These are phyloP conservation scores for Parachaetomium inaequale DNA, from an alignment of 495 filamentous ascomycete genomes.

Conservation along the genomic window DNA sequence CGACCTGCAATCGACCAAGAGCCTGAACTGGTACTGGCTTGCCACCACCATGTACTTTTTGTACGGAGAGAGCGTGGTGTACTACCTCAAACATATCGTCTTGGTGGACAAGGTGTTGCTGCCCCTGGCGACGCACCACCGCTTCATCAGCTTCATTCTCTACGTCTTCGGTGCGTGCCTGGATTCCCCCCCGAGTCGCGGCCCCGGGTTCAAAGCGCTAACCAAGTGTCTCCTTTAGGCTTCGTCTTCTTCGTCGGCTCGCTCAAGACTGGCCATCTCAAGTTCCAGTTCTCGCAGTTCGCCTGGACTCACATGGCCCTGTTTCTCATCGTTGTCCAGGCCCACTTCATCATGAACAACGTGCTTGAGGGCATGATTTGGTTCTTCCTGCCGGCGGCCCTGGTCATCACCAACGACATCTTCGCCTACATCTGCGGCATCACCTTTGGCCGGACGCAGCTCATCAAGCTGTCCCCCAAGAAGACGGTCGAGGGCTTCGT, in stretches of 20 bases:
- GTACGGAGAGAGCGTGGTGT: conserved; percentile 97
- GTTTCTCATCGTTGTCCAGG: conserved; percentile 95
- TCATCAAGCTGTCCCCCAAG: conserved; percentile 98
- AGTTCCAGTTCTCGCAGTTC: conserved; percentile 98
- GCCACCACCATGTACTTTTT: conserved; percentile 99
- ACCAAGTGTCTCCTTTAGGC: conserved; percentile 49
- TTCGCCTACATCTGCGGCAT: conserved; percentile 98
- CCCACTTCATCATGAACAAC: conserved; percentile 99
- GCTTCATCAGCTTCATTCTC: conserved; percentile 97
- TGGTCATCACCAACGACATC: conserved; percentile 98
- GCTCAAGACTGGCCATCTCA: conserved; percentile 92
- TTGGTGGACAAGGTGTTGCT: conserved; percentile 89
- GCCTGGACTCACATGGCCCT: conserved; percentile 99
- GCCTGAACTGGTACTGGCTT: conserved; percentile 97
- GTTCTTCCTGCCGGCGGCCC: conserved; percentile 94
- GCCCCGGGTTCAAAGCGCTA: not conserved
- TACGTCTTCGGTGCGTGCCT: conserved; percentile 81
- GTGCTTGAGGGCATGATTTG: conserved; percentile 99
- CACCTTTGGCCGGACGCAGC: conserved; percentile 90
- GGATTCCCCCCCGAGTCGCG: not conserved
- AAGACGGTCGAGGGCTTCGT: conserved; percentile 99
- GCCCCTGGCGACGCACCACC: conserved; percentile 93
- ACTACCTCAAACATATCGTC: conserved; percentile 98
- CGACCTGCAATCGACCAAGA: conserved; percentile 89
- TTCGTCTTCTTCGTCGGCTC: conserved; percentile 98